Percentiles rank a stretch among this genome's conserved stretches.
Conservation (phyloP, 768 basidiomycete species). For the Boletus rex-veris region DNA sequence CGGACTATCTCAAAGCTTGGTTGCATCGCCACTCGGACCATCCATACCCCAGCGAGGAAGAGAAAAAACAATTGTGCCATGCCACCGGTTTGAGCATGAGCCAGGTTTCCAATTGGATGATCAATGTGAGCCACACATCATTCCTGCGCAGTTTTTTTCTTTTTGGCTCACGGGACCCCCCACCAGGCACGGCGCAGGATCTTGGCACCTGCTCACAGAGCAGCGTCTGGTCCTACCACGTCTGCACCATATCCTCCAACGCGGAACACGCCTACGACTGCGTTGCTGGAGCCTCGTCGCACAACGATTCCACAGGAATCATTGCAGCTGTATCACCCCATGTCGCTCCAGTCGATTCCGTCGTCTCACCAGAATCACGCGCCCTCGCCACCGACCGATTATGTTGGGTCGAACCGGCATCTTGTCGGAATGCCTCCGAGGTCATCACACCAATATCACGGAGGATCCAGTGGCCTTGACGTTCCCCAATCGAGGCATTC, state of each 20-base stretch:
- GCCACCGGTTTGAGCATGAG: slow-evolving; percentile 85
- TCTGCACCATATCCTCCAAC: slow-evolving; percentile 65
- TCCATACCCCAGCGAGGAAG: slow-evolving; percentile 85
- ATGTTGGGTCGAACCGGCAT: slow-evolving; percentile 41
- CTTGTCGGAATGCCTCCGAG: slow-evolving; percentile 43
- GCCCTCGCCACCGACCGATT: slow-evolving; percentile 36
- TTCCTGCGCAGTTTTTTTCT: neutral
- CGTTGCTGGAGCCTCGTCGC: slow-evolving; percentile 45
- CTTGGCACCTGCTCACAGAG: slow-evolving; percentile 76
- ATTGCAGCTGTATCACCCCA: slow-evolving; percentile 74
- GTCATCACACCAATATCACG: slow-evolving; percentile 30
- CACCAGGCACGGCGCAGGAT: slow-evolving; percentile 75
- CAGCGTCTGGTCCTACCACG: slow-evolving; percentile 73
- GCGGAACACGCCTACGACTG: slow-evolving; percentile 24
- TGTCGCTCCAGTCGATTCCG: slow-evolving; percentile 62
- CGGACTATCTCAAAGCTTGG: slow-evolving; percentile 87
- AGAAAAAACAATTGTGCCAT: slow-evolving; percentile 86
- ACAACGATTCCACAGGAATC: slow-evolving; percentile 67
- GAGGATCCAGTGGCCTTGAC: slow-evolving; percentile 22
- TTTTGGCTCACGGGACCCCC: slow-evolving; percentile 9
- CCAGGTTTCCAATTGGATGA: slow-evolving; percentile 94
- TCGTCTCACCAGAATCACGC: slow-evolving; percentile 32
- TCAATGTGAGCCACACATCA: slow-evolving; percentile 55
- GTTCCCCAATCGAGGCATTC: slow-evolving; percentile 34
- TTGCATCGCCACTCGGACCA: slow-evolving; percentile 85